Conservation (phyloP, 768 basidiomycete species). For the Tubosaeta sp. region DNA sequence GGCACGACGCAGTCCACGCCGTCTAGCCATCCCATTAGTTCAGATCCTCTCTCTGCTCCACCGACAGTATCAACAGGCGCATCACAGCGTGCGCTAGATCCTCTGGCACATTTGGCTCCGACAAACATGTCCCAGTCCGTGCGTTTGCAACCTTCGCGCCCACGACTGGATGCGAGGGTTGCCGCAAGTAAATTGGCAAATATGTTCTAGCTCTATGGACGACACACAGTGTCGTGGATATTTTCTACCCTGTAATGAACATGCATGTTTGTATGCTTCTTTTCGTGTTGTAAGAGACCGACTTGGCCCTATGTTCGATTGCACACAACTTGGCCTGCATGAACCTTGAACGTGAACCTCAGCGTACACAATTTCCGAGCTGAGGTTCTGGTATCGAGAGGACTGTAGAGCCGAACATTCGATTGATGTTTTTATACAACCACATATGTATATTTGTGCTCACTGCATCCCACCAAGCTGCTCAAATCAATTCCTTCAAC, state of each 20-base stretch:
- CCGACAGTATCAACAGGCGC: conserved; percentile 13
- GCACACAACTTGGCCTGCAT: too few relatives aligned
- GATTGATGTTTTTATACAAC: not conserved
- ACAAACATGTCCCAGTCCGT: conserved; percentile 69
- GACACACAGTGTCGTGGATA: not conserved
- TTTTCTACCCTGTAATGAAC: conserved; percentile 4
- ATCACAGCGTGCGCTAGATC: conserved; percentile 45
- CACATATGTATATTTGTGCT: not conserved
- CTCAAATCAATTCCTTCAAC: conserved; percentile 54
- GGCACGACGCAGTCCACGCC: conserved; percentile 7
- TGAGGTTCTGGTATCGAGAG: too few relatives aligned
- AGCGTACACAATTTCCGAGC: too few relatives aligned
- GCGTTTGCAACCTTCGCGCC: conserved; percentile 64
- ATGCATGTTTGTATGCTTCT: conserved; percentile 19
- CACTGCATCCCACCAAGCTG: not conserved
- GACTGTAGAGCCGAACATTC: too few relatives aligned
- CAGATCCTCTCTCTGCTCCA: conserved; percentile 13
- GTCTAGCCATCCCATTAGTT: conserved; percentile 17
- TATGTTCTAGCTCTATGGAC: conserved; percentile 55
- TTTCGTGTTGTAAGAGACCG: conserved; percentile 8
- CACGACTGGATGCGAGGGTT: conserved; percentile 77
- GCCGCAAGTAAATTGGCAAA: conserved; percentile 89
- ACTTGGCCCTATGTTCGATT: not conserved
- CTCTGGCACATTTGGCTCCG: conserved; percentile 59
- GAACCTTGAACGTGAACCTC: not conserved